Evolutionary conservation across 495 filamentous ascomycete species (phyloP), one percentile per base, ranked within the genome.

Genomic region (Penicillium canariense): DNA sequence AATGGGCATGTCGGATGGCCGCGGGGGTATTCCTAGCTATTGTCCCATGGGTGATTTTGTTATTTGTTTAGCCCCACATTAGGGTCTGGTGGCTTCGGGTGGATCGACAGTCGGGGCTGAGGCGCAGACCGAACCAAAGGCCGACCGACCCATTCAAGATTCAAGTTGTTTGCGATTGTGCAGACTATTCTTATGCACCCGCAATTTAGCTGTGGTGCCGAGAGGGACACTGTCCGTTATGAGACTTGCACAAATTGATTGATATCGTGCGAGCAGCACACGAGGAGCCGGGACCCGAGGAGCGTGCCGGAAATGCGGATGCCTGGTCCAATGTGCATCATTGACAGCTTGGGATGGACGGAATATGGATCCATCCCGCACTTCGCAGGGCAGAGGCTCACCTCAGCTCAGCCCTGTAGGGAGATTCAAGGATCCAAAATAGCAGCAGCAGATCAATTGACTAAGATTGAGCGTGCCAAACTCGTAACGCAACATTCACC

Each of bases 361-460:
- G n/a, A n/a, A n/a, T n/a, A n/a, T n/a, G n/a, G n/a, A n/a, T n/a
- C n/a, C n/a, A n/a, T n/a, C n/a, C n/a, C n/a, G n/a, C n/a, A n/a
- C n/a, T n/a, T n/a, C n/a, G n/a, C 8, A 18, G 3, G 36, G n/a
- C 35, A 5, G 15, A 38, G 35, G 17, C 36, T 39, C 36, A 39
- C 36, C 36, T 39, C 36, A 39, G 36, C 36, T 39, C 36, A 39
- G 36, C 36, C 36, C 36, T 39, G 36, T 39, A 22, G 36, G 36
- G 36, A 39, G n/a, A n/a, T n/a, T n/a, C 18, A 4, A 20, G 9
- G 18, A 17, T 5, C 35, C 36, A 39, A 22, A 39, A 39, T 20
- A 39, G n/a, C n/a, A n/a, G n/a, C n/a, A n/a, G n/a, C n/a, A 22
- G 11, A 20, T 17, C 35, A 11, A 39, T 39, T 10, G 9, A 8